Conservation (phyloP, 2,329 filamentous ascomycete genomes). For the Neofusicoccum parvum region DNA sequence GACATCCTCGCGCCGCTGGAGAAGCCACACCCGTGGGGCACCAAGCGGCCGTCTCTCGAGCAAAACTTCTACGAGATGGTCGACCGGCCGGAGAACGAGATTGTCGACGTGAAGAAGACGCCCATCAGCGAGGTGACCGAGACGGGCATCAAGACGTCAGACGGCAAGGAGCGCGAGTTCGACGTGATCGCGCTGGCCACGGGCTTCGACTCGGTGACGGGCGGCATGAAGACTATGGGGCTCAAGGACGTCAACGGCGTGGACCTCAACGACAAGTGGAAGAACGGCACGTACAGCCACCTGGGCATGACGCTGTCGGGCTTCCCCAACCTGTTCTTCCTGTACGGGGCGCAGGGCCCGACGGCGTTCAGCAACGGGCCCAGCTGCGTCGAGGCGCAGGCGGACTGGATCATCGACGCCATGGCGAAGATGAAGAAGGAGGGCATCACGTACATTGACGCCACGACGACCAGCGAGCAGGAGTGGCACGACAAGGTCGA, state of each 20-base stretch:
- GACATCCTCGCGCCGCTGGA: constrained; percentile 50
- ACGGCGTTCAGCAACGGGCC: constrained; percentile 48
- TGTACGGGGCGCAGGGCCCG: constrained; percentile 48
- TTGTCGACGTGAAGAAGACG: constrained; percentile 46
- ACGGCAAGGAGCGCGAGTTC: constrained; percentile 45
- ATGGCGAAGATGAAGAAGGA: constrained; percentile 36
- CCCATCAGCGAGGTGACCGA: constrained; percentile 44
- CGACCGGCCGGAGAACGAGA: constrained; percentile 45
- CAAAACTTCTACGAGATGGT: constrained; percentile 52
- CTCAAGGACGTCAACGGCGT: constrained; percentile 41
- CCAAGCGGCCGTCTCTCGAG: constrained; percentile 51
- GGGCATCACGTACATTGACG: constrained; percentile 36
- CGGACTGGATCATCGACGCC: constrained; percentile 42
- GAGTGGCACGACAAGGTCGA: constrained; percentile 45
- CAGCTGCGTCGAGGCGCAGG: constrained; percentile 44
- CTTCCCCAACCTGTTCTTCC: constrained; percentile 44
- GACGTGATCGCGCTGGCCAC: constrained; percentile 50
- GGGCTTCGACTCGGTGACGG: constrained; percentile 50
- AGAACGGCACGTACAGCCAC: constrained; percentile 43
- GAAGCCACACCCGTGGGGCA: constrained; percentile 49
- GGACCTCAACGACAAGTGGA: constrained; percentile 44
- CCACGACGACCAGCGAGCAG: constrained; percentile 41
- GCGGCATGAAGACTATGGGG: constrained; percentile 45
- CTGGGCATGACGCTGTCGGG: constrained; percentile 46
- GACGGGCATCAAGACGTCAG: constrained; percentile 43